Conservation (phyloP, 495 filamentous ascomycete genomes). For the Glutinoglossum americanum region DNA sequence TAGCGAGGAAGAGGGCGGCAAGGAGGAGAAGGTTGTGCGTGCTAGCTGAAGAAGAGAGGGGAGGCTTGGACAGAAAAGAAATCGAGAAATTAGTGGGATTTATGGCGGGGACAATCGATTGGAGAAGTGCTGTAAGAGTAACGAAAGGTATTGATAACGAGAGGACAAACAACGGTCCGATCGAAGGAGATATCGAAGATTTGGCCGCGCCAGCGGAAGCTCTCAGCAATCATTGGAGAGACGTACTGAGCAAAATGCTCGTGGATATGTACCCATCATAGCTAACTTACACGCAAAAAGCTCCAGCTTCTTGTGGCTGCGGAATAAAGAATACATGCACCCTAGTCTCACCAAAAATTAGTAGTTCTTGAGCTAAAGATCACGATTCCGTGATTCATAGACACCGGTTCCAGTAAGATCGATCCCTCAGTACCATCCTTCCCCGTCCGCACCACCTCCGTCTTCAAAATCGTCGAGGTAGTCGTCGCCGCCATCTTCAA, state of each 20-base stretch:
- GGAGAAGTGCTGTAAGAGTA: not conserved
- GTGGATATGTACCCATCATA: not conserved
- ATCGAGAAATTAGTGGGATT: not conserved
- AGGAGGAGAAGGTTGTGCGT: not conserved
- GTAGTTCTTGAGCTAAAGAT: not conserved
- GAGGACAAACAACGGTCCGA: not conserved
- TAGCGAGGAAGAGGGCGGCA: not conserved
- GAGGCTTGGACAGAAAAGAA: not conserved
- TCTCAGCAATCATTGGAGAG: not conserved
- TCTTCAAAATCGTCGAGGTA: conserved; percentile 26
- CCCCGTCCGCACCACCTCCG: conserved; percentile 27
- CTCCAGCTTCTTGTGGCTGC: not conserved
- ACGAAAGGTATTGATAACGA: not conserved
- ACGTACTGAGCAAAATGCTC: not conserved
- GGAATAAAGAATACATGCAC: not conserved
- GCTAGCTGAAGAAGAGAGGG: not conserved
- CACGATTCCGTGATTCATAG: not conserved
- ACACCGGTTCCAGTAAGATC: not conserved
- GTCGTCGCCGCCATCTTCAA: conserved; percentile 40
- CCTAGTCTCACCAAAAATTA: not conserved
- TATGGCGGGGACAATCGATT: not conserved
- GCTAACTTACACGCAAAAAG: not conserved
- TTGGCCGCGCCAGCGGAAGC: not conserved
- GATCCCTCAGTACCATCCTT: conserved; percentile 19
- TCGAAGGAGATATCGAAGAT: not conserved